Conservation (phyloP, 192 early-diverging fungal genomes). For the Kickxella alabastrina region DNA sequence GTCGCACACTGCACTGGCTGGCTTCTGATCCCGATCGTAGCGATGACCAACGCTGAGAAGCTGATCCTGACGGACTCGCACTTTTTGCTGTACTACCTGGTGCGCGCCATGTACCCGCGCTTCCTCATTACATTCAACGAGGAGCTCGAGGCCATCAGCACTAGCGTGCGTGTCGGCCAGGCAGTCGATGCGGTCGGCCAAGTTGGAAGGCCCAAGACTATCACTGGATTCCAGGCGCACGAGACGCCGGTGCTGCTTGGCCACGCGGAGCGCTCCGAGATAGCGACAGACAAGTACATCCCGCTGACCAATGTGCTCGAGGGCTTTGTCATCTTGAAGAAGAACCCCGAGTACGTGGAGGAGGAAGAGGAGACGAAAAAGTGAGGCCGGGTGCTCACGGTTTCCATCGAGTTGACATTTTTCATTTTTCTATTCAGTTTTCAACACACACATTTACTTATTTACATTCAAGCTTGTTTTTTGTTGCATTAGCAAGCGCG, state of each 20-base stretch:
- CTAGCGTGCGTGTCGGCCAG: constrained; percentile 95
- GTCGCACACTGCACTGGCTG: constrained; percentile 83
- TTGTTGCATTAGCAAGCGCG: too few species aligned
- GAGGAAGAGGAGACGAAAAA: constrained; percentile 46
- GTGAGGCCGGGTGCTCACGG: too few species aligned
- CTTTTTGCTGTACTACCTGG: constrained; percentile 90
- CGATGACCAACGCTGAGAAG: constrained; percentile 88
- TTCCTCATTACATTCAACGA: constrained; percentile 97
- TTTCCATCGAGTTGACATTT: too few species aligned
- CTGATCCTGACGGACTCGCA: constrained; percentile 87
- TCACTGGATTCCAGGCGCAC: constrained; percentile 99
- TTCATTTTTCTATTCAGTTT: too few species aligned
- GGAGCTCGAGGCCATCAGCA: constrained; percentile 73
- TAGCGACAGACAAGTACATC: constrained; percentile 97
- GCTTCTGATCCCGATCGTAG: constrained; percentile 85
- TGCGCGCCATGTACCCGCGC: constrained; percentile 94
- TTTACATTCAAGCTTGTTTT: not conserved
- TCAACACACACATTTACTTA: not conserved
- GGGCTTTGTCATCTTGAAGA: constrained; percentile 92
- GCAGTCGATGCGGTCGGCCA: constrained; percentile 99
- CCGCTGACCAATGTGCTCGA: constrained; percentile 82
- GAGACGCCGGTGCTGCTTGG: constrained; percentile 94
- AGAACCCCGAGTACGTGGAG: constrained; percentile 86
- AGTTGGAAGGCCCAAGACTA: constrained; percentile 96
- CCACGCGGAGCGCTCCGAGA: constrained; percentile 93